phyloP scores from a whole-genome alignment of 1,284 basidiomycete species.

The Ustilago tritici region DNA sequence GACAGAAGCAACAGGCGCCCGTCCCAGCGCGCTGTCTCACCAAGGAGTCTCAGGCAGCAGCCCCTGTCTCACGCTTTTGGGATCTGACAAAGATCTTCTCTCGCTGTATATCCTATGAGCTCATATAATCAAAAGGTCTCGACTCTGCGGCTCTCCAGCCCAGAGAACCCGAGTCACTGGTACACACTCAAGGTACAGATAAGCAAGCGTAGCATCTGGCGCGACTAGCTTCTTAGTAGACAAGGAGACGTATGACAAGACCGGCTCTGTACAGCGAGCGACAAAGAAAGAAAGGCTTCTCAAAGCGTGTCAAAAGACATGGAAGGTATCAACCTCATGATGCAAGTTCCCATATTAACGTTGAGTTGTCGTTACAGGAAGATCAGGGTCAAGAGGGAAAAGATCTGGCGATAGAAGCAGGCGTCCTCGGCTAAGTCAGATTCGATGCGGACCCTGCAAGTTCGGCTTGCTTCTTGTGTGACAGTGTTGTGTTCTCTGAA shows the following conservation, averaged over 20 bases:
- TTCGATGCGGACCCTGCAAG: constrained; percentile 13
- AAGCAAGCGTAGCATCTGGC: not conserved
- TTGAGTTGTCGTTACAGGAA: not conserved
- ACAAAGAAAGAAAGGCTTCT: not conserved
- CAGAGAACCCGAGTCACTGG: not conserved
- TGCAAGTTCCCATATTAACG: not conserved
- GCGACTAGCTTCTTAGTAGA: not conserved
- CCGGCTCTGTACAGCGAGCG: not conserved
- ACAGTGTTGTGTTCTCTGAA: not conserved
- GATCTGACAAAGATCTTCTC: not conserved
- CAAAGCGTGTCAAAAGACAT: not conserved
- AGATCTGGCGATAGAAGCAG: constrained; percentile 15
- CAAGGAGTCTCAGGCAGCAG: not conserved
- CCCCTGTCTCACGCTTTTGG: constrained; percentile 6
- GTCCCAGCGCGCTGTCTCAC: not conserved
- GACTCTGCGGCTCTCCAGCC: not conserved
- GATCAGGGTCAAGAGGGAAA: not conserved
- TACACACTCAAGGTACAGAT: not conserved
- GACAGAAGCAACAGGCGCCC: not conserved
- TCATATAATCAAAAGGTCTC: not conserved
- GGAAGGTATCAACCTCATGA: not conserved
- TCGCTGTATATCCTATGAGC: not conserved
- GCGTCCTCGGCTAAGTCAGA: constrained; percentile 17
- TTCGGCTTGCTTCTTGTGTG: not conserved
- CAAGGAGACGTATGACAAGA: not conserved